Evolutionary conservation across 108 stramenopile genomes (phyloP).

Genomic region (Nitzschia putrida): DNA sequence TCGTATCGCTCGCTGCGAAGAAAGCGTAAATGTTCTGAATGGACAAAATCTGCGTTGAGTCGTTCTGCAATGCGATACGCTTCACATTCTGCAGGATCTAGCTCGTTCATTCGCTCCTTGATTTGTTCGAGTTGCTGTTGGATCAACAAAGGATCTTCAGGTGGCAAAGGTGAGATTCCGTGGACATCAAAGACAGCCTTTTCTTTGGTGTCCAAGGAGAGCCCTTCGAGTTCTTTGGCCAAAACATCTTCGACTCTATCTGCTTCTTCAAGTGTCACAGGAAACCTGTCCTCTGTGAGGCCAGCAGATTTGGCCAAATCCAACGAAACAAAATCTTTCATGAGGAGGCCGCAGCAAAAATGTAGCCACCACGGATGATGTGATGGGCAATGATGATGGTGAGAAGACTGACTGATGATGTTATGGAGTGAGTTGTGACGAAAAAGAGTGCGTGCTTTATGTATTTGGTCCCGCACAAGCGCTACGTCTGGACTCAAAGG

Average conservation of each 20-base stretch:
- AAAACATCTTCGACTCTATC: neutral
- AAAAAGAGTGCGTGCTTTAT: too few species aligned
- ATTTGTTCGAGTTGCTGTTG: neutral
- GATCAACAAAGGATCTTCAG: neutral
- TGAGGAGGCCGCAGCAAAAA: neutral
- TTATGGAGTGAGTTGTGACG: too few species aligned
- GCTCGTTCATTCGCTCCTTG: neutral
- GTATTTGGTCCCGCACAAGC: too few species aligned
- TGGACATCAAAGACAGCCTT: slow-evolving; percentile 16
- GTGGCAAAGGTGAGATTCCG: neutral
- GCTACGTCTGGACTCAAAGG: too few species aligned
- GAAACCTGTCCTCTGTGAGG: neutral
- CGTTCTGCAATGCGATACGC: neutral
- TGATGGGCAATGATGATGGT: too few species aligned
- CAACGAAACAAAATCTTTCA: neutral
- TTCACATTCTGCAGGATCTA: neutral
- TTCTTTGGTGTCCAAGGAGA: slow-evolving; percentile 7
- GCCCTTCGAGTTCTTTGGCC: neutral
- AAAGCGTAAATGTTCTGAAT: neutral
- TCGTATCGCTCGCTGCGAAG: slow-evolving; percentile 1
- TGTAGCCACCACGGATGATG: too few species aligned
- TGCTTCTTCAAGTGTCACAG: slow-evolving; percentile 2
- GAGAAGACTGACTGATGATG: too few species aligned
- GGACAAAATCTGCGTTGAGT: neutral
- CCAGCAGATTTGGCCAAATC: slow-evolving; percentile 9